A percentile compares a stretch with the other conserved stretches of the same genome.
Evolutionary conservation across 1,139 yeast genomes (phyloP).

Genomic region (Taphrina pruni): DNA sequence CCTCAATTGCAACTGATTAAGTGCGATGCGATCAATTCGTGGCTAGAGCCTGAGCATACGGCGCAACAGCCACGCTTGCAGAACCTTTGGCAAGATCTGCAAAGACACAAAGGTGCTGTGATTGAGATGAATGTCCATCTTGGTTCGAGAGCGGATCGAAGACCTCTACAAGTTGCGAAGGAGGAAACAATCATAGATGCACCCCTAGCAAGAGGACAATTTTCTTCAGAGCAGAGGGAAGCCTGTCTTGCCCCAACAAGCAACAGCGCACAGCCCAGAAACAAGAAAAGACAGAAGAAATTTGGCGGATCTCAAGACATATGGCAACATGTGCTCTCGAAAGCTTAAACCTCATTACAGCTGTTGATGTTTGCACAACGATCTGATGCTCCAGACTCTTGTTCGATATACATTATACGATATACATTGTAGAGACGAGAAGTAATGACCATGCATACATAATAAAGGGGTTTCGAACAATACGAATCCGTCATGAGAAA

Average conservation of each 20-base stretch:
- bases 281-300: conserved; percentile 15
- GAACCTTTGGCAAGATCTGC: neutral
- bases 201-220: neutral
- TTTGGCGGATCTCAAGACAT: neutral
- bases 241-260: neutral
- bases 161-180: neutral
- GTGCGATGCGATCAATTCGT: neutral
- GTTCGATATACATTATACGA: no score
- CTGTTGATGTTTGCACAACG: no score
- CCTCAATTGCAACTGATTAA: neutral
- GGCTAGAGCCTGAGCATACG: neutral
- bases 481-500: no score
- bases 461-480: no score
- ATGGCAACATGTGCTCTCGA: conserved; percentile 16
- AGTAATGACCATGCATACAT: no score
- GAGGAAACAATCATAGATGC: neutral
- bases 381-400: no score
- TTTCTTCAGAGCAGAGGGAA: neutral
- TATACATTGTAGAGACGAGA: no score
- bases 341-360: neutral
- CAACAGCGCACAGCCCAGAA: neutral
- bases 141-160: conserved; percentile 20
- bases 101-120: conserved; percentile 5
- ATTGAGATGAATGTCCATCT: conserved; percentile 14
- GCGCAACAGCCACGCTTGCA: neutral